These are phyloP conservation scores for Dryas drummondii DNA, from an alignment of 306 rosid genomes.

Conservation along the genomic window DNA sequence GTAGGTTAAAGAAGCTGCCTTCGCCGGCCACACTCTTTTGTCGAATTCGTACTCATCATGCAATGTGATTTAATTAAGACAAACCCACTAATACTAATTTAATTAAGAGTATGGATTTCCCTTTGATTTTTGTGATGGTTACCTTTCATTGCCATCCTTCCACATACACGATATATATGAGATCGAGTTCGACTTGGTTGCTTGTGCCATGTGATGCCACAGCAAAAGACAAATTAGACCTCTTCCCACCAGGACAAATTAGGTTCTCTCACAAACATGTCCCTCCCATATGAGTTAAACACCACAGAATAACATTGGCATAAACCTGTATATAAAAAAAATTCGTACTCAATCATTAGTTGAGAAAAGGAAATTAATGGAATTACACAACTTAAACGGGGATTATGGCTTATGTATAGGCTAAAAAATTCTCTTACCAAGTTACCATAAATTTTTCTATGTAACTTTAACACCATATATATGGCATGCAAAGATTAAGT, in stretches of 20 bases:
- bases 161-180: conserved; percentile 28
- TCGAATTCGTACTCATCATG: conserved; percentile 57
- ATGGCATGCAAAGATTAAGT: too few species aligned
- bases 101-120: conserved; percentile 31
- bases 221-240: conserved; percentile 35
- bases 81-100: conserved; percentile 33
- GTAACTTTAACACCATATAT: too few species aligned
- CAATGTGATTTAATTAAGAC: conserved; percentile 41
- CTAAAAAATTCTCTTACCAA: too few species aligned
- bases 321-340: neutral
- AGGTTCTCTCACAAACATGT: conserved; percentile 20
- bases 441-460: too few species aligned
- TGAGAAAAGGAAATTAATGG: too few species aligned
- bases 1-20: conserved; percentile 81
- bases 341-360: too few species aligned
- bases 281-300: conserved; percentile 1
- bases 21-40: conserved; percentile 86
- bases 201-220: conserved; percentile 44
- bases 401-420: too few species aligned
- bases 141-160: conserved; percentile 36
- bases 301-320: conserved; percentile 19
- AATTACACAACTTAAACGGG: too few species aligned
- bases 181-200: conserved; percentile 31
- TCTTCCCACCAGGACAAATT: conserved; percentile 25
- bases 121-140: conserved; percentile 37